A percentile compares a stretch with the other conserved stretches of the same genome.
These are phyloP conservation scores for Cytospora leucostoma DNA, from an alignment of 2,329 filamentous ascomycete genomes.

Conservation along the genomic window DNA sequence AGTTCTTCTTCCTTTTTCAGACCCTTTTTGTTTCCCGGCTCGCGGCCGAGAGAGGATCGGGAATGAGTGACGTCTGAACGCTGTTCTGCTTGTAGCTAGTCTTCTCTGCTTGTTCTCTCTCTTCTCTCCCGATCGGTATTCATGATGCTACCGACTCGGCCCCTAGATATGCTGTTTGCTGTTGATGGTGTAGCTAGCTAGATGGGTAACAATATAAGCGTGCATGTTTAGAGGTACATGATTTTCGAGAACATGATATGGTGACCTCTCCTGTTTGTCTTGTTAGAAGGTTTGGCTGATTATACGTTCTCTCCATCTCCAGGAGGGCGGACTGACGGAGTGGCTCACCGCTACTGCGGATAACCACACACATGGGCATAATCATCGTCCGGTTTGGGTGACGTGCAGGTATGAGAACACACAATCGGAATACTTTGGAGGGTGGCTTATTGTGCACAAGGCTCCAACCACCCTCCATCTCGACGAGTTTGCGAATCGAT, in stretches of 20 bases:
- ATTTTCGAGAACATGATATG: no score
- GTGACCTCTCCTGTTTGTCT: no score
- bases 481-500: background rate
- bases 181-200: no score
- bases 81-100: background rate
- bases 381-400: conserved; percentile 13
- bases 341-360: conserved; percentile 26
- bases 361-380: background rate
- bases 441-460: background rate
- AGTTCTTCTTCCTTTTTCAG: conserved; percentile 1
- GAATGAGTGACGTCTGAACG: background rate
- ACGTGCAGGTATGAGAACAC: conserved; percentile 14
- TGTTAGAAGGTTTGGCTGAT: no score
- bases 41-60: background rate
- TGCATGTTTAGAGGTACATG: no score
- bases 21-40: background rate
- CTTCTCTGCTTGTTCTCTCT: conserved; percentile 10
- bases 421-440: conserved; percentile 10
- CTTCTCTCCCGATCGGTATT: background rate
- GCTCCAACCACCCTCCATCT: background rate
- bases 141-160: no score
- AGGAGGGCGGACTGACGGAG: background rate
- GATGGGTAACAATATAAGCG: no score
- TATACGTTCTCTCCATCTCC: no score
- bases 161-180: no score